Evolutionary conservation across 106 monocot species (phyloP).

Genomic region (Dioscorea zingiberensis): DNA sequence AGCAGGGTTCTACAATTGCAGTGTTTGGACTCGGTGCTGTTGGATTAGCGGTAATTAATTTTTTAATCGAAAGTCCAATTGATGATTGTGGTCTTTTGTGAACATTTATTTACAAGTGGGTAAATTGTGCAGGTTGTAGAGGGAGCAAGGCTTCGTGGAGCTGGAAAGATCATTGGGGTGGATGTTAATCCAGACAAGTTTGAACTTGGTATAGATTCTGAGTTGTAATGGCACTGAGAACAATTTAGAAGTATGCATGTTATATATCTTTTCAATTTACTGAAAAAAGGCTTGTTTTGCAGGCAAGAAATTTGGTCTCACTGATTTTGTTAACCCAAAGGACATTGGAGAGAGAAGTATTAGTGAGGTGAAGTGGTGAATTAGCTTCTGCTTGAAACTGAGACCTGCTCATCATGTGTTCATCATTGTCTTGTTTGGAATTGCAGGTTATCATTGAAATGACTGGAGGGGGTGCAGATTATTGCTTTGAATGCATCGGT

Average conservation of each 20-base stretch:
- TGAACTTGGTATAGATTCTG: conserved; percentile 66
- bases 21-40: conserved; percentile 83
- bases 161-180: conserved; percentile 76
- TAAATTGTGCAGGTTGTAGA: conserved; percentile 64
- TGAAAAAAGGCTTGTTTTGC: conserved; percentile 2
- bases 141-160: conserved; percentile 64
- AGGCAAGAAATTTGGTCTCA: conserved; percentile 88
- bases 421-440: background rate
- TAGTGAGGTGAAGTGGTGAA: too few species aligned
- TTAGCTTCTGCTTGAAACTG: too few species aligned
- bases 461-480: conserved; percentile 57
- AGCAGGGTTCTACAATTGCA: conserved; percentile 62
- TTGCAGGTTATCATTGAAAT: conserved; percentile 44
- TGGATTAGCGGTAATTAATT: conserved; percentile 62
- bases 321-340: conserved; percentile 78
- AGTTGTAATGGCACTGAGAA: too few species aligned
- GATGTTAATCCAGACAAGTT: conserved; percentile 78
- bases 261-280: background rate
- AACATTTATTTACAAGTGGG: too few species aligned
- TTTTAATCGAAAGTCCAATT: too few species aligned
- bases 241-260: too few species aligned
- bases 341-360: conserved; percentile 60
- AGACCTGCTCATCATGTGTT: too few species aligned
- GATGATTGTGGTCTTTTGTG: too few species aligned
- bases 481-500: conserved; percentile 68